Conservation (phyloP, 169 alveolate genomes). For the Plasmodium blacklocki region DNA sequence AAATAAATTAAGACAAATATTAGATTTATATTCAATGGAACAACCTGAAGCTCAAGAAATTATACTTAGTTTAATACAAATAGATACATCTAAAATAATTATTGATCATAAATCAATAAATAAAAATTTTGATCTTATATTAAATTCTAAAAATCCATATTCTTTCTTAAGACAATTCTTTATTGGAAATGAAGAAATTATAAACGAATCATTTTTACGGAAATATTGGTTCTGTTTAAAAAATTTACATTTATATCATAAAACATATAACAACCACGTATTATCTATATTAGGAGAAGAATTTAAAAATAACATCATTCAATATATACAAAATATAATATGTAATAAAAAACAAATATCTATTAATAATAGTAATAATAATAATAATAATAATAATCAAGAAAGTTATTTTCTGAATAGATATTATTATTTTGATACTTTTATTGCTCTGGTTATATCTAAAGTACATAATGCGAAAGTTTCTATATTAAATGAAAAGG, state of each 20-base stretch:
- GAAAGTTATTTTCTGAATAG: conserved; percentile 66
- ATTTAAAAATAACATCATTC: conserved; percentile 36
- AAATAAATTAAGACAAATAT: conserved; percentile 28
- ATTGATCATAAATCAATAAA: conserved; percentile 50
- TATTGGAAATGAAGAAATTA: conserved; percentile 32
- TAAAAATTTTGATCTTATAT: conserved; percentile 35
- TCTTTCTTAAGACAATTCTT: conserved; percentile 20
- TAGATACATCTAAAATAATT: conserved; percentile 57
- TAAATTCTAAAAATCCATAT: conserved; percentile 48
- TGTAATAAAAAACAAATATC: conserved; percentile 27
- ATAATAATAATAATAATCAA: conserved; percentile 8
- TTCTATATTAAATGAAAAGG: conserved; percentile 68
- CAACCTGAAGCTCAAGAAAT: conserved; percentile 65
- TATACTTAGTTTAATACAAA: conserved; percentile 65
- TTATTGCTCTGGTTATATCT: conserved; percentile 41
- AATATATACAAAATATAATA: conserved; percentile 48
- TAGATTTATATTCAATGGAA: conserved; percentile 42
- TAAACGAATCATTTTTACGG: conserved; percentile 39
- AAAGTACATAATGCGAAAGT: conserved; percentile 58
- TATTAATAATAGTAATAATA: not conserved
- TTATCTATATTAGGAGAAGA: conserved; percentile 44
- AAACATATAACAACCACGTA: conserved; percentile 43
- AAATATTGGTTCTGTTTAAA: conserved; percentile 74
- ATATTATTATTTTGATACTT: conserved; percentile 54
- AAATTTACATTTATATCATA: conserved; percentile 45